Conservation (phyloP, 2,329 filamentous ascomycete genomes). For the Colletotrichum limetticola region DNA sequence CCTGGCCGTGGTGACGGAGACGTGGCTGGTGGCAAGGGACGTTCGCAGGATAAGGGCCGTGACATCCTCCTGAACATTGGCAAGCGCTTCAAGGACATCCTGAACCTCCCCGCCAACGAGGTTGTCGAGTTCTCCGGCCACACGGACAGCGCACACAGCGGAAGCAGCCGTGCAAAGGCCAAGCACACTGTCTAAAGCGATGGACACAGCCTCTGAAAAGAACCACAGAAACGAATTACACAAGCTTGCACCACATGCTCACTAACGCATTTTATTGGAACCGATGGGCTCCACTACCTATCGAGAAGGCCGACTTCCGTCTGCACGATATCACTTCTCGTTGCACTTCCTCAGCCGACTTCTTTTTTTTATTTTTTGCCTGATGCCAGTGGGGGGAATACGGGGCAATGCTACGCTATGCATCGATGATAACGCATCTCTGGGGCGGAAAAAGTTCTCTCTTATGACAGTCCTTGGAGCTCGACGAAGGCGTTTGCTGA, state of each 20-base stretch:
- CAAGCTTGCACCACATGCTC: background rate
- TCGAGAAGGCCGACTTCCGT: conserved; percentile 16
- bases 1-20: conserved; percentile 79
- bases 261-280: conserved; percentile 28
- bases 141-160: conserved; percentile 91
- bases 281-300: conserved; percentile 10
- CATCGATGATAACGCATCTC: conserved; percentile 35
- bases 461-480: conserved; percentile 33
- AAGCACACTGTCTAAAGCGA: conserved; percentile 82
- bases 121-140: conserved; percentile 95
- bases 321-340: conserved; percentile 29
- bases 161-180: conserved; percentile 94
- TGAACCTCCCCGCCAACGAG: conserved; percentile 82
- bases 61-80: conserved; percentile 88
- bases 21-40: conserved; percentile 80
- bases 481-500: conserved; percentile 35
- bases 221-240: conserved; percentile 12
- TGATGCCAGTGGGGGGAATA: conserved; percentile 14
- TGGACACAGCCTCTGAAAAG: background rate
- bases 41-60: conserved; percentile 83
- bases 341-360: conserved; percentile 31
- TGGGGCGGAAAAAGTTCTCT: conserved; percentile 34
- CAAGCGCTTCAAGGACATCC: conserved; percentile 89
- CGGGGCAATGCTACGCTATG: conserved; percentile 30
- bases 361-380: conserved; percentile 22